These are phyloP conservation scores for Grifola frondosa DNA, from an alignment of 1,284 basidiomycete genomes.

Conservation along the genomic window DNA sequence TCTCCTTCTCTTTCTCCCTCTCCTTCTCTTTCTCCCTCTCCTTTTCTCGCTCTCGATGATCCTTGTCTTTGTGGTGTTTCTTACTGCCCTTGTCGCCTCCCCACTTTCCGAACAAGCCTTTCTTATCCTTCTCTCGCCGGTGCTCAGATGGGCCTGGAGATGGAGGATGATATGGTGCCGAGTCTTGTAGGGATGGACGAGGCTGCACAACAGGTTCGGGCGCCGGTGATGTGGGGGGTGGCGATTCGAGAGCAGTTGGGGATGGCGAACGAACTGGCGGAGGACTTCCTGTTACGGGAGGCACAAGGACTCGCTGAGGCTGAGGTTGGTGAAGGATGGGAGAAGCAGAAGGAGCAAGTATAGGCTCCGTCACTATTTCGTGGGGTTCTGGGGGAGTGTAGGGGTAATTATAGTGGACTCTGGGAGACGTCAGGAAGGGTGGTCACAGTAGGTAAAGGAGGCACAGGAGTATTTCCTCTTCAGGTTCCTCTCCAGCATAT, in stretches of 20 bases:
- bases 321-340: constrained; percentile 60
- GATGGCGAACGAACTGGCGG: constrained; percentile 45
- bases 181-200: constrained; percentile 28
- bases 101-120: constrained; percentile 74
- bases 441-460: no score
- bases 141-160: constrained; percentile 34
- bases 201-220: constrained; percentile 31
- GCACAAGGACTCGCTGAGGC: constrained; percentile 40
- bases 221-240: constrained; percentile 36
- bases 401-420: constrained; percentile 6
- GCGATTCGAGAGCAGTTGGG: constrained; percentile 24
- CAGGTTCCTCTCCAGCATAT: constrained; percentile 46
- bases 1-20: constrained; percentile 47
- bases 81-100: constrained; percentile 59
- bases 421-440: no score
- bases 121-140: constrained; percentile 67
- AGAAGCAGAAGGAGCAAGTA: constrained; percentile 12
- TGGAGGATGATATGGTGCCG: constrained; percentile 27
- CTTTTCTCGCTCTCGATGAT: constrained; percentile 41
- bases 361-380: constrained; percentile 18
- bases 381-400: constrained; percentile 8
- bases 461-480: constrained; percentile 13
- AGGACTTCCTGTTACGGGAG: constrained; percentile 29
- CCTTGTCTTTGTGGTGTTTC: constrained; percentile 48
- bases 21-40: constrained; percentile 53